Conservation (phyloP, 345 rosid species). For the Sisymbrium irio region DNA sequence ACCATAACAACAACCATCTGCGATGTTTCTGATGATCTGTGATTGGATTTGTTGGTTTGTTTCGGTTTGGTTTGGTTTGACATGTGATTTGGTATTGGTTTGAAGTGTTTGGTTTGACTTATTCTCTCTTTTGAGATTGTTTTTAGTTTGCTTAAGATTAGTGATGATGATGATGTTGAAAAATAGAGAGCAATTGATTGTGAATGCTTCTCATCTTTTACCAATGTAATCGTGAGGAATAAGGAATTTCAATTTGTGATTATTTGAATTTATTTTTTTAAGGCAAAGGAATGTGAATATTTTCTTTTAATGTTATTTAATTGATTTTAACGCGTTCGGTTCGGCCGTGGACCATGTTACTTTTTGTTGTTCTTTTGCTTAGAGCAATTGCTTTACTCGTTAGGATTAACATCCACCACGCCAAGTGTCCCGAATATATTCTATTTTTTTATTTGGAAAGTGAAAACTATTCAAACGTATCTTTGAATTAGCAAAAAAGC, state of each 20-base stretch:
- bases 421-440: slow-evolving; percentile 16
- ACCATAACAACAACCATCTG: slow-evolving; percentile 20
- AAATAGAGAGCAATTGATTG: slow-evolving; percentile 16
- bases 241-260: slow-evolving; percentile 14
- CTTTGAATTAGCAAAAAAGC: neutral
- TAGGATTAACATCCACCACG: slow-evolving; percentile 22
- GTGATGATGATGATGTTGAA: slow-evolving; percentile 35
- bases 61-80: slow-evolving; percentile 17
- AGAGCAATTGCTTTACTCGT: slow-evolving; percentile 1
- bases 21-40: slow-evolving; percentile 14
- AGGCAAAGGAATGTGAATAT: slow-evolving; percentile 19
- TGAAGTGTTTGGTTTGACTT: slow-evolving; percentile 20
- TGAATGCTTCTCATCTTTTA: slow-evolving; percentile 5
- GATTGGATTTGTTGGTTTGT: slow-evolving; percentile 18
- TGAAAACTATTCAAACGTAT: neutral
- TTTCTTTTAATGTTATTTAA: neutral
- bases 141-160: slow-evolving; percentile 13
- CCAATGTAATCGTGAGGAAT: slow-evolving; percentile 23
- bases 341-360: slow-evolving; percentile 20
- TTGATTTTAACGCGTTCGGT: slow-evolving; percentile 23
- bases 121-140: slow-evolving; percentile 3
- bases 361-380: slow-evolving; percentile 24
- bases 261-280: slow-evolving; percentile 13
- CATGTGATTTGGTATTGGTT: slow-evolving; percentile 6
- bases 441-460: neutral